Evolutionary conservation across 2,329 filamentous ascomycete genomes (phyloP).

Genomic region (Pseudonectria buxi): DNA sequence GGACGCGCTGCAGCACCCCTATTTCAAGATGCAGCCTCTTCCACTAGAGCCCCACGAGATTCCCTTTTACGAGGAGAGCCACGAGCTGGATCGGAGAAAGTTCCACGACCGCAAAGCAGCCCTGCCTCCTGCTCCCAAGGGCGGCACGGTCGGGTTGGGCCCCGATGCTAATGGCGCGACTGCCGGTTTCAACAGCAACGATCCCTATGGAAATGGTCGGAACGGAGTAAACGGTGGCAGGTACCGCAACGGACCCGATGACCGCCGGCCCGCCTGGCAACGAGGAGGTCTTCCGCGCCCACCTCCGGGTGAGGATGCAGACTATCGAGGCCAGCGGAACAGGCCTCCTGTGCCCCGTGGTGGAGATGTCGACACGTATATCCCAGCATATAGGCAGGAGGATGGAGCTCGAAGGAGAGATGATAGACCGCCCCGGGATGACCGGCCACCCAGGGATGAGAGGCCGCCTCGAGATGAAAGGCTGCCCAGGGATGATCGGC

Average conservation of each 20-base stretch:
- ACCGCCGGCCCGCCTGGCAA: conserved; percentile 48
- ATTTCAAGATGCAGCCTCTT: conserved; percentile 73
- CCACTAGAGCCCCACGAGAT: conserved; percentile 80
- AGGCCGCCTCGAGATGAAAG: conserved; percentile 16
- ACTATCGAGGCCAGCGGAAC: conserved; percentile 34
- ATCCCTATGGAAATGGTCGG: conserved; percentile 39
- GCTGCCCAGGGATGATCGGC: conserved; percentile 29
- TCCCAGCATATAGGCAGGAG: conserved; percentile 39
- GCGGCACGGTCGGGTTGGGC: conserved; percentile 80
- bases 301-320: conserved; percentile 27
- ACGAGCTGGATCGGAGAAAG: conserved; percentile 91
- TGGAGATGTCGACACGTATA: conserved; percentile 44
- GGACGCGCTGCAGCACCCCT: conserved; percentile 86
- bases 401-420: conserved; percentile 29
- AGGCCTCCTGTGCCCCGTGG: conserved; percentile 23
- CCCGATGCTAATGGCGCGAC: conserved; percentile 42
- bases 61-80: conserved; percentile 88
- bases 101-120: conserved; percentile 80
- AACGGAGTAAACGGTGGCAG: conserved; percentile 43
- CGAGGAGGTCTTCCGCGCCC: conserved; percentile 44
- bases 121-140: conserved; percentile 83
- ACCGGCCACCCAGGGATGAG: conserved; percentile 16
- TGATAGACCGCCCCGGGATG: conserved; percentile 21
- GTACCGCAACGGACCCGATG: conserved; percentile 36
- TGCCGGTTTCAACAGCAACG: conserved; percentile 43